phyloP scores from a whole-genome alignment of 371 early-diverging fungal species.

The Apophysomyces variabilis region DNA sequence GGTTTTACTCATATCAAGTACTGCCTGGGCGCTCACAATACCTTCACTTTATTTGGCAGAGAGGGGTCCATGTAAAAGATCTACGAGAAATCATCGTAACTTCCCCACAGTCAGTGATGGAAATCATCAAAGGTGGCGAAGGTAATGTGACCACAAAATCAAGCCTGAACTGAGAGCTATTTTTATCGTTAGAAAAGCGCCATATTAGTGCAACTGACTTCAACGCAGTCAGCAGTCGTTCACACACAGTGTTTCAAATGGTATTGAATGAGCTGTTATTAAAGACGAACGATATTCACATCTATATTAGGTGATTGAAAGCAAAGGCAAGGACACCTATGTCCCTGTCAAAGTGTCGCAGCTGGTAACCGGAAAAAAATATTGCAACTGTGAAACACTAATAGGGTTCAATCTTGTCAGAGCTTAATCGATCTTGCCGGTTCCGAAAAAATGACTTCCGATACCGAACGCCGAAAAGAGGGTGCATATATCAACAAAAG shows the following conservation, averaged over 20 bases:
- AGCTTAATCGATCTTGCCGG: conserved; percentile 67
- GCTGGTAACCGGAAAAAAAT: conserved; percentile 38
- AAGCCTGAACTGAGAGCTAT: conserved; percentile 3
- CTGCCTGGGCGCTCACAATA: background rate
- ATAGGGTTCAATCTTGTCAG: conserved; percentile 14
- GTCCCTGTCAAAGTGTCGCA: conserved; percentile 54
- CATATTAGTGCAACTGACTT: conserved; percentile 87
- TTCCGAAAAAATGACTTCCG: conserved; percentile 81
- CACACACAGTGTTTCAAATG: conserved; percentile 94
- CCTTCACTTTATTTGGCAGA: conserved; percentile 36
- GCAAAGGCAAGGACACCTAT: conserved; percentile 1
- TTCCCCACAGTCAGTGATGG: conserved; percentile 78
- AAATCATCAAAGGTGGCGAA: conserved; percentile 81
- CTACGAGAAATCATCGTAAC: conserved; percentile 90
- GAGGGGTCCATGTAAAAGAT: conserved; percentile 88
- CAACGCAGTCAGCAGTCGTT: conserved; percentile 86
- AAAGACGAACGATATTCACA: background rate
- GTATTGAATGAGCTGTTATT: conserved; percentile 29
- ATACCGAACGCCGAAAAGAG: conserved; percentile 81
- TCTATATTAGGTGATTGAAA: conserved; percentile 29
- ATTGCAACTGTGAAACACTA: background rate
- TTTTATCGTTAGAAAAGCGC: conserved; percentile 60
- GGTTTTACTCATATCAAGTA: conserved; percentile 28
- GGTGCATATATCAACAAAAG: conserved; percentile 90
- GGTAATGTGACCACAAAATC: conserved; percentile 33